Evolutionary conservation across 805 yeast genomes (phyloP), one percentile per base, ranked within the genome.

Genomic region (Hanseniaspora taiwanica): DNA sequence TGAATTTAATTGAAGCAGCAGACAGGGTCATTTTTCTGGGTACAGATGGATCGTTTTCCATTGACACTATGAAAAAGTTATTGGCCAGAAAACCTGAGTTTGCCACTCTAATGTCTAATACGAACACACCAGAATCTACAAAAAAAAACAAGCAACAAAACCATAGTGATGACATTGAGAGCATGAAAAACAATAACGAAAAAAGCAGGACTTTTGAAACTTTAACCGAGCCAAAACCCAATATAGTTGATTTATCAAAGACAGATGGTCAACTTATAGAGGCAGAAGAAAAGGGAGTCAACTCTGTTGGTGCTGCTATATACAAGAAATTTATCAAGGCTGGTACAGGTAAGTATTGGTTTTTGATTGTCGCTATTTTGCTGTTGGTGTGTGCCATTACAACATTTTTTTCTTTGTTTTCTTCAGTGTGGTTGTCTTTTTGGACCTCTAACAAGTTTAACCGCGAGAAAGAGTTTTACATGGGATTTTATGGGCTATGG

Each of bases 401-500:
- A 7, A 53, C 63, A 2, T 59, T 59, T 42, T 49, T 52, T 34
- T 42, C 46, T 6, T 36, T 60, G 7, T 60, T 60, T 37, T 51
- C 64, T 2, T 58, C 63, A 16, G 64, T 60, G n/a, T 82, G 93
- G 93, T 64, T 85, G 45, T 78, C 93, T 2, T 85, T 77, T 56
- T 85, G 96, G 96, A 69, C 79, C 2, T 71, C 68, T 21, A 46
- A 67, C 39, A 74, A 71, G 53, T 83, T 79, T 51, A 27, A 49
- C 27, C 60, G 63, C 41, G 45, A 70, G 3, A 60, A 70, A 39
- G 69, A 76, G 2, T 76, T 77, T 48, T 84, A 84, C 60, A 81
- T 82, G 64, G 94, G 94, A 1, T 50, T 83, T 40, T 80, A 78
- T 51, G 78, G 81, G 21, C 68, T 80, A 65, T 68, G 79, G 48